Evolutionary conservation across 2,329 filamentous ascomycete genomes (phyloP).

Genomic region (Trichoderma guizhouense): DNA sequence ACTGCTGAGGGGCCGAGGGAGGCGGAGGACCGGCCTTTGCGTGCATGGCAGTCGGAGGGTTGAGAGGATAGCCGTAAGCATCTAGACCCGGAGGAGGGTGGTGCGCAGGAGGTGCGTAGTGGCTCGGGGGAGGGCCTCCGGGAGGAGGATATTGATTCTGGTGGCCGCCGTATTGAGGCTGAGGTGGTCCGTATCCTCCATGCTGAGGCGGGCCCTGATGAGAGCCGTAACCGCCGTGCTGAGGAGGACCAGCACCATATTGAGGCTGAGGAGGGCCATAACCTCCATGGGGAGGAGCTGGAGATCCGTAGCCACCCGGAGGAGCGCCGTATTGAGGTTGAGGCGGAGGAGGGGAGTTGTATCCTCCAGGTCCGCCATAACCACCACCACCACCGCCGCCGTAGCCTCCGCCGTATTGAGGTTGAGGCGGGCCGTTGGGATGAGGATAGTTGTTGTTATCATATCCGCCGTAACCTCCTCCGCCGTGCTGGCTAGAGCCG

Average conservation of each 20-base stretch:
- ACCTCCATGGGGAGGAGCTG: conserved; percentile 22
- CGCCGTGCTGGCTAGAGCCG: conserved; percentile 33
- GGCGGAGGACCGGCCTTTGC: conserved; percentile 41
- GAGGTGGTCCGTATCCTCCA: conserved; percentile 22
- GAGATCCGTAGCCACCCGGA: conserved; percentile 24
- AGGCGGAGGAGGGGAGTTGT: conserved; percentile 25
- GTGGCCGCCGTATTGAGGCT: conserved; percentile 22
- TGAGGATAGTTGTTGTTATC: conserved; percentile 21
- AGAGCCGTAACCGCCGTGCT: conserved; percentile 25
- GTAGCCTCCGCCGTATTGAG: conserved; percentile 22
- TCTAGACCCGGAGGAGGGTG: conserved; percentile 44
- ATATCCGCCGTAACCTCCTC: conserved; percentile 32
- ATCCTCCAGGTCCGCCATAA: conserved; percentile 26
- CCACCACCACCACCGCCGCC: conserved; percentile 18
- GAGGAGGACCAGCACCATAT: conserved; percentile 30
- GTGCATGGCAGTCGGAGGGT: conserved; percentile 24
- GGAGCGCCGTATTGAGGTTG: conserved; percentile 19
- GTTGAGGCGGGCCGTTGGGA: conserved; percentile 21
- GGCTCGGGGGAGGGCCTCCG: conserved; percentile 19
- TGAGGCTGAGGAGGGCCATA: conserved; percentile 24
- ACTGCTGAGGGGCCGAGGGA: conserved; percentile 51
- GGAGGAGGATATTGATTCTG: conserved; percentile 23
- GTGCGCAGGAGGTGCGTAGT: conserved; percentile 32
- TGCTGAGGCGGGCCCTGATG: conserved; percentile 24
- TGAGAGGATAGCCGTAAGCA: conserved; percentile 45